These are phyloP conservation scores for Fraxinus sp. DNA, from an alignment of 305 asterid genomes.

Conservation along the genomic window DNA sequence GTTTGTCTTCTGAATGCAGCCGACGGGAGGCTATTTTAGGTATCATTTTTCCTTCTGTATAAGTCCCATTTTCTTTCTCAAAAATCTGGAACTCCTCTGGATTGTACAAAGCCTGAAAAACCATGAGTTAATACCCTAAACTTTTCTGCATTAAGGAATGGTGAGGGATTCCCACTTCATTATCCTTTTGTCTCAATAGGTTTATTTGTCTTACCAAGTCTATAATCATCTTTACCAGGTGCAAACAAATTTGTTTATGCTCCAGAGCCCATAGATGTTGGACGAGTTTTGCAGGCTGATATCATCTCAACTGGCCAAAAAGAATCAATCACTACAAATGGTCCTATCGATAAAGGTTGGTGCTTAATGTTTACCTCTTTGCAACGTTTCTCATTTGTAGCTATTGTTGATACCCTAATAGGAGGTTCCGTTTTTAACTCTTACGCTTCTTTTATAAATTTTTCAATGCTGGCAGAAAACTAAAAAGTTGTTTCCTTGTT, in stretches of 20 bases:
- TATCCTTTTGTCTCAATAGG: neutral
- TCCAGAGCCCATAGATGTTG: slow-evolving; percentile 94
- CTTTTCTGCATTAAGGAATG: neutral
- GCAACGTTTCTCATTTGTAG: neutral
- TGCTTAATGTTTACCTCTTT: neutral
- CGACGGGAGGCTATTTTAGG: slow-evolving; percentile 89
- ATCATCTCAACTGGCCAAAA: slow-evolving; percentile 63
- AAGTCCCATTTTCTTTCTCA: neutral
- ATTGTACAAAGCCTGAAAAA: neutral
- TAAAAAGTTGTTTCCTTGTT: neutral
- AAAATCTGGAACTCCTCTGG: neutral
- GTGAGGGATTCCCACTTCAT: neutral
- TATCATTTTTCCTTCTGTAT: slow-evolving; percentile 25
- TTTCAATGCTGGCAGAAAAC: neutral
- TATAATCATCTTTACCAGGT: slow-evolving; percentile 39
- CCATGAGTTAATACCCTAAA: neutral
- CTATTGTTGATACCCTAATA: neutral
- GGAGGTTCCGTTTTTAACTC: neutral
- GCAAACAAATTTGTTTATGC: slow-evolving; percentile 87
- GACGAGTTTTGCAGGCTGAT: slow-evolving; percentile 84
- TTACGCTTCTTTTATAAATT: neutral
- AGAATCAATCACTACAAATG: slow-evolving; percentile 50
- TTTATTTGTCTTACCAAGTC: slow-evolving; percentile 13
- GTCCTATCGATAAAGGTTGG: slow-evolving; percentile 76
- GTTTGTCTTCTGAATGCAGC: slow-evolving; percentile 87